Conservation (phyloP, 192 early-diverging fungal species). For the Linderina pennispora region DNA sequence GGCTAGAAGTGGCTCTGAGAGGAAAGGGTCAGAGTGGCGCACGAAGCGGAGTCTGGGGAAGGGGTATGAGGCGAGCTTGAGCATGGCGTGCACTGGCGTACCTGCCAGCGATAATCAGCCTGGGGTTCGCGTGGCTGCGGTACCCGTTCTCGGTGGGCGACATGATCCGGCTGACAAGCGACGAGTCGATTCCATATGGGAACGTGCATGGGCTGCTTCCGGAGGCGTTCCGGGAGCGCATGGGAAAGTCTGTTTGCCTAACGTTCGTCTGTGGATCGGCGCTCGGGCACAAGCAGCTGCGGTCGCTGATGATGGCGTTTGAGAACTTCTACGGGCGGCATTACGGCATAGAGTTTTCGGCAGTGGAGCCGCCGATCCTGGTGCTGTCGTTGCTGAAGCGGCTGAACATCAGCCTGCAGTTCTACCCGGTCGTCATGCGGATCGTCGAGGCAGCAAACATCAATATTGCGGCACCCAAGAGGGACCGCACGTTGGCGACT, state of each 20-base stretch:
- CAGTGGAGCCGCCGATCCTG: conserved; percentile 6
- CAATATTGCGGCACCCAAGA: no score
- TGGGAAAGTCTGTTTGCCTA: conserved; percentile 29
- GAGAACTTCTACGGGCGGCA: conserved; percentile 15
- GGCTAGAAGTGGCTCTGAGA: no score
- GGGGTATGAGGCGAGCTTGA: no score
- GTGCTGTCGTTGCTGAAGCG: conserved; percentile 18
- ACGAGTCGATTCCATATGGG: conserved; percentile 32
- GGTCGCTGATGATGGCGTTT: conserved; percentile 3
- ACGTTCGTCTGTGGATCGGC: no score
- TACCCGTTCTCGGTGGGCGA: conserved; percentile 22
- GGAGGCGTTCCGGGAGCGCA: conserved; percentile 4
- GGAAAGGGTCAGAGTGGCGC: no score
- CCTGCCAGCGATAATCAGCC: conserved; percentile 23
- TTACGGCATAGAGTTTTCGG: conserved; percentile 11
- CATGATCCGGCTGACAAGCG: conserved; percentile 19
- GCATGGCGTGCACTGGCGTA: no score
- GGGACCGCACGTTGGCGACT: no score
- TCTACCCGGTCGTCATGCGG: conserved; percentile 28
- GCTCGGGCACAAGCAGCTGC: no score
- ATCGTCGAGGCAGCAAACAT: conserved; percentile 6
- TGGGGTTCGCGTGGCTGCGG: conserved; percentile 20
- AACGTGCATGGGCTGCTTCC: conserved; percentile 16
- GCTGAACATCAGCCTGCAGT: conserved; percentile 10
- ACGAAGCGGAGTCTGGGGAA: no score